Evolutionary conservation across 331 rosid genomes (phyloP).

Genomic region (Dryas integrifolia): DNA sequence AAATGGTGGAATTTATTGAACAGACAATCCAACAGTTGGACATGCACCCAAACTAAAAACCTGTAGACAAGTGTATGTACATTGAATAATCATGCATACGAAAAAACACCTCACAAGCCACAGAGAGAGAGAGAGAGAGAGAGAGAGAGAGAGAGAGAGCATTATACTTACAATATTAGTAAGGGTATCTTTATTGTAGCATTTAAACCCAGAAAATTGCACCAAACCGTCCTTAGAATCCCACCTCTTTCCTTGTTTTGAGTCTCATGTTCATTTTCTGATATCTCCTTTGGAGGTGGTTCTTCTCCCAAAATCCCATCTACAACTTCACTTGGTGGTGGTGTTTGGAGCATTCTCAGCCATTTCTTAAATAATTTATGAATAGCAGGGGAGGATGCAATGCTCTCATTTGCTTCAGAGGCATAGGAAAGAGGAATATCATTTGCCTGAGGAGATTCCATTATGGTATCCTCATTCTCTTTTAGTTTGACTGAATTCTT

Average conservation of each 20-base stretch:
- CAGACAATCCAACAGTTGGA: background rate
- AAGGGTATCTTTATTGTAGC: slow-evolving; percentile 71
- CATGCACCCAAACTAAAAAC: background rate
- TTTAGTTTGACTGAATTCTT: slow-evolving; percentile 59
- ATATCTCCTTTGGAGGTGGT: slow-evolving; percentile 37
- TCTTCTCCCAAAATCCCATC: slow-evolving; percentile 52
- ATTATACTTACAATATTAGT: slow-evolving; percentile 68
- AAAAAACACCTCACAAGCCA: slow-evolving; percentile 10
- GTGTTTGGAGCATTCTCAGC: slow-evolving; percentile 61
- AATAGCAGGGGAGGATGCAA: slow-evolving; percentile 57
- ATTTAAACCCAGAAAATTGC: slow-evolving; percentile 53
- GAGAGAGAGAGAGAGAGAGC: slow-evolving; percentile 16
- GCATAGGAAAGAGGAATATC: slow-evolving; percentile 60
- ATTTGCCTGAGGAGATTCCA: slow-evolving; percentile 54
- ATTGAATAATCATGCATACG: background rate
- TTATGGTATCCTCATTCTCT: slow-evolving; percentile 46
- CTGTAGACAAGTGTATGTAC: background rate
- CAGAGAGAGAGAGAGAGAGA: background rate
- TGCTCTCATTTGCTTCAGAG: slow-evolving; percentile 50
- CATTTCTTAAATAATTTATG: slow-evolving; percentile 61
- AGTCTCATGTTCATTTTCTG: slow-evolving; percentile 41
- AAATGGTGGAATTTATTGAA: background rate
- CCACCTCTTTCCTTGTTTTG: slow-evolving; percentile 37
- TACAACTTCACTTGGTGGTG: slow-evolving; percentile 49
- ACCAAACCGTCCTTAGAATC: slow-evolving; percentile 45